A percentile compares a stretch with the other conserved stretches of the same genome.
phyloP scores from a whole-genome alignment of 345 rosid species.

The Salix exigua region DNA sequence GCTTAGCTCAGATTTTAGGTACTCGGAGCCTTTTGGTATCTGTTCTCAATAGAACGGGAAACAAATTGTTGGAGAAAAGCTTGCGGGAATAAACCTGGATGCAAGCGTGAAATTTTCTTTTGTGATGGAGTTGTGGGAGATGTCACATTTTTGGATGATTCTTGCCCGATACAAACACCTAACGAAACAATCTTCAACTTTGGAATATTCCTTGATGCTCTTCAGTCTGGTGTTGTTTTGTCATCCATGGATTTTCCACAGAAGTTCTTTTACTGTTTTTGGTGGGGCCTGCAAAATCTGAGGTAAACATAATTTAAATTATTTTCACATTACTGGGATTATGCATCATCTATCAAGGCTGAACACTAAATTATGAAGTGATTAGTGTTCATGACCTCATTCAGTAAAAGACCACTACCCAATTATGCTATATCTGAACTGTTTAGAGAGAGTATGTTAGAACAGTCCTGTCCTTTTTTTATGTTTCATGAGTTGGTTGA shows the following conservation, averaged over 20 bases:
- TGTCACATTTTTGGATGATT: constrained; percentile 4
- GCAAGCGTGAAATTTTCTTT: constrained; percentile 29
- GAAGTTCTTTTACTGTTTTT: constrained; percentile 35
- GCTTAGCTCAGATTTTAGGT: constrained; percentile 12
- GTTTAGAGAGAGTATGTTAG: background rate
- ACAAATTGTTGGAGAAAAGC: constrained; percentile 62
- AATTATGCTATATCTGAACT: background rate
- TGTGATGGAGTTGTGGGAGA: constrained; percentile 30
- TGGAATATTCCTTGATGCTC: constrained; percentile 34
- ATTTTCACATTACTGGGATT: background rate
- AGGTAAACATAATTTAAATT: constrained; percentile 15
- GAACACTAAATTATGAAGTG: background rate
- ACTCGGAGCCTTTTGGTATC: constrained; percentile 78
- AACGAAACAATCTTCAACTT: constrained; percentile 21
- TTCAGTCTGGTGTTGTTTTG: constrained; percentile 28
- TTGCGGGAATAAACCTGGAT: constrained; percentile 29
- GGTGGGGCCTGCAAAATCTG: constrained; percentile 40
- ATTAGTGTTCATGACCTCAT: background rate
- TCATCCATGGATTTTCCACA: constrained; percentile 26
- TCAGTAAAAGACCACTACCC: background rate
- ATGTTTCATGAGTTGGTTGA: background rate
- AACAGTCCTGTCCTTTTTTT: background rate
- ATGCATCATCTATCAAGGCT: background rate
- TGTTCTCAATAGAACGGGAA: constrained; percentile 37
- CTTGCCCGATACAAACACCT: constrained; percentile 23